Base-by-base conservation (phyloP, 164 flowering plant genomes). In the Sedum album region DNA sequence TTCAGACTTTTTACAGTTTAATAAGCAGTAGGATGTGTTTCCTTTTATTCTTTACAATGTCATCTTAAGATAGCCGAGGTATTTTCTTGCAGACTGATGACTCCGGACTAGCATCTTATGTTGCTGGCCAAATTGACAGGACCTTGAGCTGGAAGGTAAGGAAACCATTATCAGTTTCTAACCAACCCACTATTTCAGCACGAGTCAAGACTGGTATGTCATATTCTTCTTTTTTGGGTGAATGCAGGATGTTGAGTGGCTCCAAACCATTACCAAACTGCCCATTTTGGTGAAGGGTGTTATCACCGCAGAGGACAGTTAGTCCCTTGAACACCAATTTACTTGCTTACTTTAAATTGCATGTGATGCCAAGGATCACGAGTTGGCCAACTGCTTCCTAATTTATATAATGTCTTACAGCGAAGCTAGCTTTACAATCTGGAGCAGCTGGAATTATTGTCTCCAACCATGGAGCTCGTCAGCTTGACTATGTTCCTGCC, bases 201-300 rank as follows among this genome's bases (percentile, higher is more conserved):
- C 6, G 57, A 51, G 26, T 23, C 21, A 23, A 44, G 49, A 44
- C 2, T 44, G 20, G 11, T 10, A 10, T 51, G 23, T 23, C 25
- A 51, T 18, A 6, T 51, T 51, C 26, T 13, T 68, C 26, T 31
- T 70, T 73, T 66, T 3, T 46, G 28, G 60, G 68, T 31, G 11
- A 48, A 46, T 53, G 20, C 74, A 82, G 85, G 85, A 82, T 72
- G 79, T 82, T 55, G 71, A 78, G 81, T 82, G 85, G 84, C 82
- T 82, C 31, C 82, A 82, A 62, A 75, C 81, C 30, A 82, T 82
- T 62, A 82, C 85, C 69, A 69, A 65, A 26, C 33, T 82, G 70
- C 85, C 85, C 4, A 80, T 82, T 70, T 76, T 82, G 18, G 80
- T 82, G 60, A 82, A 80, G 80, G 85, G 85, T 69, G 83, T 82